Conservation (phyloP, 2,329 filamentous ascomycete species). For the Bipolaris bicolor region DNA sequence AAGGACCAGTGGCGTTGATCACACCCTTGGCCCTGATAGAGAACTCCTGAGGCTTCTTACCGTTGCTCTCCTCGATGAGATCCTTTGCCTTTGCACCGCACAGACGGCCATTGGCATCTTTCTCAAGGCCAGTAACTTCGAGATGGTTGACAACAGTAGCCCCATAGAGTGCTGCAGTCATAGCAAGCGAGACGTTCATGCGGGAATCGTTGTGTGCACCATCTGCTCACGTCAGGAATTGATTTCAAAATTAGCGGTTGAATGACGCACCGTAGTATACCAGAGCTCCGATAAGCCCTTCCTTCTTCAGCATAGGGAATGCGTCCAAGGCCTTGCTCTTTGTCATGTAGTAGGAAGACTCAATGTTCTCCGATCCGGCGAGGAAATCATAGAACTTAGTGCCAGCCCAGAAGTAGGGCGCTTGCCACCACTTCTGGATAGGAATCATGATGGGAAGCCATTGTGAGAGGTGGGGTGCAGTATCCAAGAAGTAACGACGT, state of each 20-base stretch:
- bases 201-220: constrained; percentile 90
- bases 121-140: constrained; percentile 77
- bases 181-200: constrained; percentile 88
- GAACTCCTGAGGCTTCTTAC: constrained; percentile 67
- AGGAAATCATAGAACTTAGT: constrained; percentile 86
- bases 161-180: constrained; percentile 88
- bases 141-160: constrained; percentile 83
- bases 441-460: constrained; percentile 86
- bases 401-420: constrained; percentile 77
- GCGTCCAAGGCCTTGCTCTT: constrained; percentile 84
- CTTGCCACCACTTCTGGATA: constrained; percentile 82
- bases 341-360: constrained; percentile 86
- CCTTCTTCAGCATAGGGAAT: constrained; percentile 86
- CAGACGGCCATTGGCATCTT: constrained; percentile 73
- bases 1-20: constrained; percentile 88
- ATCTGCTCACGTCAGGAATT: constrained; percentile 57
- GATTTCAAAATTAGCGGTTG: background rate
- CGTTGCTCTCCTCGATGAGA: constrained; percentile 68
- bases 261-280: constrained; percentile 74
- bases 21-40: constrained; percentile 78
- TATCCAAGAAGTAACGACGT: constrained; percentile 82
- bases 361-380: constrained; percentile 84
- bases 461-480: constrained; percentile 78
- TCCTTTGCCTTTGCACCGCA: constrained; percentile 78
- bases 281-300: constrained; percentile 77